Evolutionary conservation across 371 early-diverging fungal species (phyloP).

Genomic region (Apophysomyces trapeziformis): DNA sequence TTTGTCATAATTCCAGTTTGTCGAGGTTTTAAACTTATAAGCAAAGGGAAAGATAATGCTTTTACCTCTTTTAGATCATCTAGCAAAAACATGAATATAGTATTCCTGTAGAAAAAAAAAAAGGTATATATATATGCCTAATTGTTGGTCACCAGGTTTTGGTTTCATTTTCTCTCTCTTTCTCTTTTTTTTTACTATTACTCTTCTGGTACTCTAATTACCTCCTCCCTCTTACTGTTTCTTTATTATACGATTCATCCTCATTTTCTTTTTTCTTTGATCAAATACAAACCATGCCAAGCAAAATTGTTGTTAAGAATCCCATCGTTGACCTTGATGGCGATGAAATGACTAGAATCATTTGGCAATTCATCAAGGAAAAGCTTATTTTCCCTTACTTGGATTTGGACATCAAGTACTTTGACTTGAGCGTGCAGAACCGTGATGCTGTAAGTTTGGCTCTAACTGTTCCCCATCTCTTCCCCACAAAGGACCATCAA

Average conservation of each 20-base stretch:
- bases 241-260: neutral
- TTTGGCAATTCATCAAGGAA: conserved; percentile 93
- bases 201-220: neutral
- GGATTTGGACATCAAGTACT: conserved; percentile 94
- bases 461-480: no score
- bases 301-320: conserved; percentile 72
- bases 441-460: conserved; percentile 74
- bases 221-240: neutral
- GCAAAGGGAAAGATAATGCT: neutral
- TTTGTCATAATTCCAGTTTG: conserved; percentile 7
- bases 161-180: conserved; percentile 2
- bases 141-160: neutral
- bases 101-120: neutral
- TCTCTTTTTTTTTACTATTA: conserved; percentile 2
- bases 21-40: conserved; percentile 8
- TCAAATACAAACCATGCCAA: conserved; percentile 21
- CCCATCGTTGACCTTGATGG: conserved; percentile 96
- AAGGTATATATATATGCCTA: neutral
- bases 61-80: conserved; percentile 5
- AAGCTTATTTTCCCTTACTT: conserved; percentile 93
- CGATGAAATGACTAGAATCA: conserved; percentile 97
- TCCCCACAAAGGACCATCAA: neutral
- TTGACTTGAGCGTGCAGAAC: conserved; percentile 90
- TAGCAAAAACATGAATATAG: neutral
- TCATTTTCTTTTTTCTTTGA: neutral